A percentile compares a stretch with the other conserved stretches of the same genome.
phyloP scores from a whole-genome alignment of 345 rosid genomes.

The Moringa oleifera region DNA sequence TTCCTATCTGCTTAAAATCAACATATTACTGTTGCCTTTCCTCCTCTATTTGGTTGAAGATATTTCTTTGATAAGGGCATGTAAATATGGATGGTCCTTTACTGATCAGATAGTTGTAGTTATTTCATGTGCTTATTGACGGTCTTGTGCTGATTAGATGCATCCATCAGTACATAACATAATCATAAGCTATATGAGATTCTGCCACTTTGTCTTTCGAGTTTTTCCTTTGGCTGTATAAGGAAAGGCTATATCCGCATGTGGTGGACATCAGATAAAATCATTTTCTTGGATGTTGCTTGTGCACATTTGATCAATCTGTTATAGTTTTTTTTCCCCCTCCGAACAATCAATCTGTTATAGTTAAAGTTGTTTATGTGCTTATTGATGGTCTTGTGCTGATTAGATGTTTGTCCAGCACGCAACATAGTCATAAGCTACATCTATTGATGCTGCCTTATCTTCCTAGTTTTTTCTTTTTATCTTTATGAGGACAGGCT shows the following conservation, averaged over 20 bases:
- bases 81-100: conserved; percentile 53
- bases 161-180: conserved; percentile 36
- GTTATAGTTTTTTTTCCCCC: no score
- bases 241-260: background rate
- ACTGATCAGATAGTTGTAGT: conserved; percentile 18
- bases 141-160: conserved; percentile 43
- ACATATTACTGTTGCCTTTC: no score
- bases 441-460: background rate
- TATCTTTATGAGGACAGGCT: background rate
- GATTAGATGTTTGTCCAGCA: conserved; percentile 2
- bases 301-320: background rate
- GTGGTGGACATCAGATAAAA: no score
- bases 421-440: background rate
- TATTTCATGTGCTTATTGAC: conserved; percentile 32
- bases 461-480: background rate
- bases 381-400: conserved; percentile 11
- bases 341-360: no score
- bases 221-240: background rate
- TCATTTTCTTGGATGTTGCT: no score
- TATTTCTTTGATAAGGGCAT: no score
- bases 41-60: no score
- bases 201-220: background rate
- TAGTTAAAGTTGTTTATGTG: background rate
- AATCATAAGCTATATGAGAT: background rate
- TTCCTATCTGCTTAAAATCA: no score